A percentile compares a stretch with the other conserved stretches of the same genome.
Evolutionary conservation across 2,329 filamentous ascomycete genomes (phyloP).

Genomic region (Penicillium sp.): DNA sequence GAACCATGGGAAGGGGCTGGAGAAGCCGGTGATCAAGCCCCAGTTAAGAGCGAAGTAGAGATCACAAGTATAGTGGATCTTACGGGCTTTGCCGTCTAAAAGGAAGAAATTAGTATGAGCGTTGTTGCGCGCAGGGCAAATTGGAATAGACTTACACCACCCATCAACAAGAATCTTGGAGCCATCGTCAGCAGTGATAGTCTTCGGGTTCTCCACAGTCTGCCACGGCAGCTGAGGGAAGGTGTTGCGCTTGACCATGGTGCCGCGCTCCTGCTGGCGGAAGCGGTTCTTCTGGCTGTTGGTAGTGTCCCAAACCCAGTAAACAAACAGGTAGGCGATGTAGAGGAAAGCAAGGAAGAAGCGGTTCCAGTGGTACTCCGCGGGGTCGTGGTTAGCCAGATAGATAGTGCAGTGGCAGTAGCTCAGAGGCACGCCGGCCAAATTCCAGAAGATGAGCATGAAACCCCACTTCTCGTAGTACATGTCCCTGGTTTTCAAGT

Average conservation of each 20-base stretch:
- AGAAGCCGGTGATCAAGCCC: constrained; percentile 80
- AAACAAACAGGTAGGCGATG: constrained; percentile 73
- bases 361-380: constrained; percentile 74
- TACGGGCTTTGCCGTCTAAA: constrained; percentile 68
- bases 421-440: constrained; percentile 84
- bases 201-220: constrained; percentile 75
- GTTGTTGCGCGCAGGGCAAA: background rate
- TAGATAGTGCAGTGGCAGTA: constrained; percentile 95
- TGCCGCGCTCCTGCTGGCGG: constrained; percentile 75
- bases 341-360: constrained; percentile 66
- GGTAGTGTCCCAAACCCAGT: constrained; percentile 90
- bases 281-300: constrained; percentile 95
- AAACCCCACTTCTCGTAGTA: constrained; percentile 97
- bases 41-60: constrained; percentile 74
- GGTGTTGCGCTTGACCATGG: constrained; percentile 66
- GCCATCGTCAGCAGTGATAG: constrained; percentile 70
- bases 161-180: constrained; percentile 80
- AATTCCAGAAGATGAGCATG: constrained; percentile 98
- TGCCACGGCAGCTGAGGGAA: constrained; percentile 93
- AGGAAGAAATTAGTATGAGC: constrained; percentile 18
- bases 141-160: constrained; percentile 62
- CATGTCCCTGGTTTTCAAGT: constrained; percentile 67
- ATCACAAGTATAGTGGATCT: constrained; percentile 80
- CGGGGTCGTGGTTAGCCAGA: constrained; percentile 78
- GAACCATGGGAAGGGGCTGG: constrained; percentile 84